Evolutionary conservation across 2,329 filamentous ascomycete genomes (phyloP).

Genomic region (Gnomoniopsis sp.): DNA sequence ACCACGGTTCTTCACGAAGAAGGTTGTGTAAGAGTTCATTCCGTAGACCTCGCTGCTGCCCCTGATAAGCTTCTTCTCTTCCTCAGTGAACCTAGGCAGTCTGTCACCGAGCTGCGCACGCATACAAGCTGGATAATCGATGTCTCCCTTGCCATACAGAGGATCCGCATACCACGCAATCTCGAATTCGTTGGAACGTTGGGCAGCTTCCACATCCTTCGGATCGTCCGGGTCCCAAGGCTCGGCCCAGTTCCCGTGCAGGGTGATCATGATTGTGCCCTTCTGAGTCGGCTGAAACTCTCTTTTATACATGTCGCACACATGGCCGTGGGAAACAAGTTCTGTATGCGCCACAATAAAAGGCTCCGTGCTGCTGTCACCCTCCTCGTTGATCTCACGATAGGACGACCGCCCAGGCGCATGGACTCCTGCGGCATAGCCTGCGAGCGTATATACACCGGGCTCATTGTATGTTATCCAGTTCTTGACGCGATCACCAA

Average conservation of each 20-base stretch:
- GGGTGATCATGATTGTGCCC: conserved; percentile 37
- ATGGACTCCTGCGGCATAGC: conserved; percentile 33
- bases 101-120: conserved; percentile 35
- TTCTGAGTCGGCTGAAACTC: conserved; percentile 35
- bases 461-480: conserved; percentile 47
- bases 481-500: conserved; percentile 55
- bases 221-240: conserved; percentile 35
- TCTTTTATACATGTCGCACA: conserved; percentile 34
- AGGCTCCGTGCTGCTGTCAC: conserved; percentile 32
- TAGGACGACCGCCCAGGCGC: conserved; percentile 29
- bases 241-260: conserved; percentile 40
- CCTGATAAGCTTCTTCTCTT: conserved; percentile 35
- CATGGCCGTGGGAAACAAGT: conserved; percentile 35
- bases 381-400: conserved; percentile 28
- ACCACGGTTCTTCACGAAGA: conserved; percentile 32
- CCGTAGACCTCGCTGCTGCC: conserved; percentile 38
- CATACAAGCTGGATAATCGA: conserved; percentile 38
- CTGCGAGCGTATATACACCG: conserved; percentile 31
- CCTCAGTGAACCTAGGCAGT: conserved; percentile 34
- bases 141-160: conserved; percentile 32
- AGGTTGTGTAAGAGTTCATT: conserved; percentile 41
- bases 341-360: conserved; percentile 38
- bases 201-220: conserved; percentile 33
- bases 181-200: conserved; percentile 38
- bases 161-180: conserved; percentile 40